Percentiles rank a stretch among this genome's conserved stretches.
Evolutionary conservation across 352 stramenopile species (phyloP).

Genomic region (Pythium myriotylum): DNA sequence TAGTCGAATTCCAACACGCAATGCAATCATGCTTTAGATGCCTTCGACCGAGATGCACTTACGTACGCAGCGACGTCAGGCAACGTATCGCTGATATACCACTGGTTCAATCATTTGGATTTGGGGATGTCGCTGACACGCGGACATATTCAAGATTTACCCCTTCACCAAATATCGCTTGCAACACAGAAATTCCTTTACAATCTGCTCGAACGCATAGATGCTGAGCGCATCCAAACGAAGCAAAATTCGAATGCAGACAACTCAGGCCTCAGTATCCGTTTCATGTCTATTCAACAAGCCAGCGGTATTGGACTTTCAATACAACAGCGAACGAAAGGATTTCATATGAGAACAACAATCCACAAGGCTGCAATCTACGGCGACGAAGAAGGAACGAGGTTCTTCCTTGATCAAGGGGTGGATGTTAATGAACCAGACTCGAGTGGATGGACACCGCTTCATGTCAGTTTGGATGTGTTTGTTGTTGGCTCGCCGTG

Average conservation of each 20-base stretch:
- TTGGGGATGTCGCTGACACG: slow-evolving; percentile 17
- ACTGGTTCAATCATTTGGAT: slow-evolving; percentile 35
- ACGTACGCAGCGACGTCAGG: slow-evolving; percentile 47
- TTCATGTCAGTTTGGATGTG: slow-evolving; percentile 46
- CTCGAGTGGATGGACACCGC: slow-evolving; percentile 55
- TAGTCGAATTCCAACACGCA: background rate
- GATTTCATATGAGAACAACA: slow-evolving; percentile 21
- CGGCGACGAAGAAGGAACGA: slow-evolving; percentile 40
- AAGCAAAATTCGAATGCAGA: background rate
- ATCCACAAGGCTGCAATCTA: slow-evolving; percentile 57
- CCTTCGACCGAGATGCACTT: slow-evolving; percentile 45
- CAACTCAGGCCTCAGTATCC: slow-evolving; percentile 36
- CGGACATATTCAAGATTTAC: slow-evolving; percentile 39
- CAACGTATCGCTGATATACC: slow-evolving; percentile 43
- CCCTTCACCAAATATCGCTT: slow-evolving; percentile 28
- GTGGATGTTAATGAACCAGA: slow-evolving; percentile 43
- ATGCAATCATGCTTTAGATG: slow-evolving; percentile 27
- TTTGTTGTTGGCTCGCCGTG: background rate
- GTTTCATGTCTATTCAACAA: slow-evolving; percentile 38
- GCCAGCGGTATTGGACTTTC: background rate
- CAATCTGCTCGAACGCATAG: slow-evolving; percentile 41
- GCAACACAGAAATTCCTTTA: slow-evolving; percentile 38
- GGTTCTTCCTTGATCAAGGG: slow-evolving; percentile 46
- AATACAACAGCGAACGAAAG: background rate
- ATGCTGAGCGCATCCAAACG: slow-evolving; percentile 21